phyloP scores from a whole-genome alignment of 441 rosid species.

The Capsella rubella region DNA sequence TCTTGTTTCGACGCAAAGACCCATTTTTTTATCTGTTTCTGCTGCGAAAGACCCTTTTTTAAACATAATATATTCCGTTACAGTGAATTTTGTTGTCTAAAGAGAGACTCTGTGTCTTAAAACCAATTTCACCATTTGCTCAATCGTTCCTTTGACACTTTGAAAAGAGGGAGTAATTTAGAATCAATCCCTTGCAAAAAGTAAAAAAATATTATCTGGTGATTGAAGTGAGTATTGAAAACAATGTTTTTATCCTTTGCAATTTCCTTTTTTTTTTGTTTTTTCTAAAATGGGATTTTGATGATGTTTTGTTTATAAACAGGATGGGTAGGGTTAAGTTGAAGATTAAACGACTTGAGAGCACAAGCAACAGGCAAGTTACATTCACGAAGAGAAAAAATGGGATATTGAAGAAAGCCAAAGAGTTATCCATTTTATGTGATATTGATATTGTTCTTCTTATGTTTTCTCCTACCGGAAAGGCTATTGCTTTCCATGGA shows the following conservation, averaged over 20 bases:
- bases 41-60: background rate
- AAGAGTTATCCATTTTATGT: conserved; percentile 61
- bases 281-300: background rate
- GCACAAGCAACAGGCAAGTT: conserved; percentile 59
- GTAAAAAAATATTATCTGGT: background rate
- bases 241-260: background rate
- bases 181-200: conserved; percentile 14
- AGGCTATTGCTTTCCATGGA: conserved; percentile 58
- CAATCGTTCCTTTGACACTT: conserved; percentile 9
- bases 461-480: conserved; percentile 69
- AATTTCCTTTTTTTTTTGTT: no score
- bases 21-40: conserved; percentile 20
- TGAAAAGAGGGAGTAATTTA: background rate
- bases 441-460: conserved; percentile 66
- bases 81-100: conserved; percentile 36
- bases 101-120: conserved; percentile 32
- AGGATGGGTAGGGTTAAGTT: conserved; percentile 75
- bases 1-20: conserved; percentile 25
- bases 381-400: conserved; percentile 61
- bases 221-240: conserved; percentile 36
- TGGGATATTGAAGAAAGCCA: conserved; percentile 64
- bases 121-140: conserved; percentile 17
- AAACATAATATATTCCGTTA: conserved; percentile 20
- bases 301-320: background rate
- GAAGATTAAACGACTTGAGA: conserved; percentile 67